Base-by-base conservation (phyloP, 345 rosid species). In the Salix suchowensis region DNA sequence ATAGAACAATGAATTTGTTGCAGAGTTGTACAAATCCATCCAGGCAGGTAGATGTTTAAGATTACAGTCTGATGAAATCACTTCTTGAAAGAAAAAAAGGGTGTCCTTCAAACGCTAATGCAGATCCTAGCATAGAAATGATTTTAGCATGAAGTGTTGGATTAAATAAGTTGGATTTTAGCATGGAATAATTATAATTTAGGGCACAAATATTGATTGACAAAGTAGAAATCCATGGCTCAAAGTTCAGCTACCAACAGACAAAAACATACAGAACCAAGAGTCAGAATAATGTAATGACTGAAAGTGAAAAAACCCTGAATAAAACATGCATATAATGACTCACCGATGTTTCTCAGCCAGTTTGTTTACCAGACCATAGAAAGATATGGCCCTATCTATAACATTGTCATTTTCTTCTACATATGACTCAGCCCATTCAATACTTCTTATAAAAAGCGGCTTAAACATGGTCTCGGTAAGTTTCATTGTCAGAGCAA, bases 391-490 rank as follows among this genome's bases (percentile, higher is more conserved):
- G 44, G 91, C 88, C 80, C 98, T 88, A 74, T 88, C 89, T 0
- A 87, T 72, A 74, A 80, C 82, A 81, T 48, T 83, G 75, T 82
- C 81, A 80, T 26, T 81, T 44, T 90, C 91, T 42, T 87, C 92
- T 70, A 80, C 76, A 67, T 84, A 85, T 1, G 90, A 84, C 84
- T 93, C 98, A 40, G 88, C 91, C 99, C 99, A 96, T 79, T 89
- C 96, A 72, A 96, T 83, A 74, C 89, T 88, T 78, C 78, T 87
- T 54, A 94, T 77, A 73, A 96, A 93, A 76, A 96, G 96, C 14
- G 99, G 99, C 82, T 82, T 93, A 85, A 96, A 96, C 95, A 91
- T 91, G 14, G 86, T 87, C 86, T 96, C 99, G 0, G 98, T 96
- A 68, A 96, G 94, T 78, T 93, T 96, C 94, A 91, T 96, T 34